Conservation (phyloP, 2,329 filamentous ascomycete genomes). For the Clarireedia paspali region DNA sequence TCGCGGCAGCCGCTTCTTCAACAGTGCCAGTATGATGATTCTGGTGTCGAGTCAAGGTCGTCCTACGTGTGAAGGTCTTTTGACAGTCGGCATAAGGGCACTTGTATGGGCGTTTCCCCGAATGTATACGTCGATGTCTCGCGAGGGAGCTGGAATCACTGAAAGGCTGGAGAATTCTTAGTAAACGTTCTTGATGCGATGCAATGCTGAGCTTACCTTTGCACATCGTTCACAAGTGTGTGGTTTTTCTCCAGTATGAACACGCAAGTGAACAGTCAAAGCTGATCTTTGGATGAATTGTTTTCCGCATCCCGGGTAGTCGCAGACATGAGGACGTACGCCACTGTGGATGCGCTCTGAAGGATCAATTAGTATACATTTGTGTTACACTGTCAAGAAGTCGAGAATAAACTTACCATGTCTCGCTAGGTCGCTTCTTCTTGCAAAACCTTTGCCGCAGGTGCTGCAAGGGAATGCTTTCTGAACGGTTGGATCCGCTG, state of each 20-base stretch:
- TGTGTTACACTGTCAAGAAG: not conserved
- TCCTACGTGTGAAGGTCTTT: slow-evolving; percentile 95
- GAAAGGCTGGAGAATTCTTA: slow-evolving; percentile 61
- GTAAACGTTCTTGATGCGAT: slow-evolving; percentile 13
- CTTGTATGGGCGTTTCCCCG: slow-evolving; percentile 92
- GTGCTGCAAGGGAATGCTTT: slow-evolving; percentile 86
- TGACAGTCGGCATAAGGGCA: slow-evolving; percentile 96
- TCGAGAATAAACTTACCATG: slow-evolving; percentile 60
- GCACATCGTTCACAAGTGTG: slow-evolving; percentile 96
- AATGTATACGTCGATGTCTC: slow-evolving; percentile 88
- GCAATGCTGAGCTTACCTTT: slow-evolving; percentile 55
- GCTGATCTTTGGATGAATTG: slow-evolving; percentile 96
- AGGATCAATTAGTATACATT: slow-evolving; percentile 9
- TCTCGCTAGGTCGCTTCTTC: slow-evolving; percentile 85
- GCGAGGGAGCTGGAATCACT: slow-evolving; percentile 94
- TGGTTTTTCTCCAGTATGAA: slow-evolving; percentile 96
- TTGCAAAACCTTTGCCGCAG: slow-evolving; percentile 85
- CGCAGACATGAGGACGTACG: slow-evolving; percentile 84
- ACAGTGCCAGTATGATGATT: slow-evolving; percentile 94
- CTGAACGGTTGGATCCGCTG: slow-evolving; percentile 22
- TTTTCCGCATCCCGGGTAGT: slow-evolving; percentile 82
- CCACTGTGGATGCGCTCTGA: slow-evolving; percentile 93
- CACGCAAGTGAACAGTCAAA: slow-evolving; percentile 87
- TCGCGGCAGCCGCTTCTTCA: slow-evolving; percentile 85
- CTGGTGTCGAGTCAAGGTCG: slow-evolving; percentile 89